Evolutionary conservation across 2,329 filamentous ascomycete species (phyloP).

Genomic region (Talaromyces sp.): DNA sequence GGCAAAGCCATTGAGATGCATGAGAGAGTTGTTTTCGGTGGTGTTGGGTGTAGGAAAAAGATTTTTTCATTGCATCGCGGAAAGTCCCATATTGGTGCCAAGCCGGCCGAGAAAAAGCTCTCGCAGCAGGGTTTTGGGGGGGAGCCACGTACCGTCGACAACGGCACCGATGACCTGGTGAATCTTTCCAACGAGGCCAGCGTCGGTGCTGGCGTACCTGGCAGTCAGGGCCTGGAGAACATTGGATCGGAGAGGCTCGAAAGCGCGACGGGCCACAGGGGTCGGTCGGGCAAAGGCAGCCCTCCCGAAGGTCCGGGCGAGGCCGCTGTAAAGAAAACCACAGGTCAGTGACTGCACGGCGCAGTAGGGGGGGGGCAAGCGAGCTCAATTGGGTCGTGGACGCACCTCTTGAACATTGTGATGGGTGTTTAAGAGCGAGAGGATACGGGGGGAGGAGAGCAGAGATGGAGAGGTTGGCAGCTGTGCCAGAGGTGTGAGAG

Average conservation of each 20-base stretch:
- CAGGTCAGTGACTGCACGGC: constrained; percentile 23
- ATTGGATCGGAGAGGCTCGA: constrained; percentile 53
- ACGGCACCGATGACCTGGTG: constrained; percentile 95
- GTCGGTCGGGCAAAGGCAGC: constrained; percentile 52
- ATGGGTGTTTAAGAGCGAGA: constrained; percentile 40
- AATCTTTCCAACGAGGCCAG: constrained; percentile 56
- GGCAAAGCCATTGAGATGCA: constrained; percentile 20
- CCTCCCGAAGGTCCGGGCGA: constrained; percentile 60
- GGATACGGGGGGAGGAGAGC: constrained; percentile 26
- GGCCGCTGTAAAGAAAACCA: constrained; percentile 46
- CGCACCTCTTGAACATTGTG: constrained; percentile 60
- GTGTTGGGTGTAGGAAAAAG: constrained; percentile 33
- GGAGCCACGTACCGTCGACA: constrained; percentile 72
- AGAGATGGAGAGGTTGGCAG: constrained; percentile 9
- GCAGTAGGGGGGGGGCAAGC: constrained; percentile 11
- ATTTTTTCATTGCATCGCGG: constrained; percentile 27
- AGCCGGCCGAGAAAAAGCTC: background rate
- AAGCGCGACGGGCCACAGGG: constrained; percentile 49
- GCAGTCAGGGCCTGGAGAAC: constrained; percentile 54
- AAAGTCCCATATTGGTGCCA: constrained; percentile 13
- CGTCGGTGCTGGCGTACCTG: constrained; percentile 57
- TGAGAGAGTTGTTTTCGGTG: constrained; percentile 28
- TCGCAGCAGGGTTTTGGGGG: background rate
- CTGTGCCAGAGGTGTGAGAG: constrained; percentile 7
- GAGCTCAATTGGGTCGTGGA: constrained; percentile 16